Evolutionary conservation across 2,329 filamentous ascomycete genomes (phyloP).

Genomic region (Aspergillus ibericus): DNA sequence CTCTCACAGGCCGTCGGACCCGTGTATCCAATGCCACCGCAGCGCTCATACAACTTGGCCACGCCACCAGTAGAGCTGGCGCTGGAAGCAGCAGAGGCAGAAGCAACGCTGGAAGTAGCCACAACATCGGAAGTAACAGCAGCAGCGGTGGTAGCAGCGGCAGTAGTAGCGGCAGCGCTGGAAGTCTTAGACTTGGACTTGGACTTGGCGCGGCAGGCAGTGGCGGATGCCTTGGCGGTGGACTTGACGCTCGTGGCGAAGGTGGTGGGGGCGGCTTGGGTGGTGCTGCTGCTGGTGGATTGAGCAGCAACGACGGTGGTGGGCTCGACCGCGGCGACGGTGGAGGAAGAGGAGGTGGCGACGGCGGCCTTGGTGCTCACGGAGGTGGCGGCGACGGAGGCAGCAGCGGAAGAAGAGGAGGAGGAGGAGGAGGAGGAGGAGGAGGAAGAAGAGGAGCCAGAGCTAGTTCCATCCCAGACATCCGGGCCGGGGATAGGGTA

Average conservation of each 20-base stretch:
- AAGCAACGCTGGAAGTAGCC: not conserved
- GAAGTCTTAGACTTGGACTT: not conserved
- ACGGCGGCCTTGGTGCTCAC: not conserved
- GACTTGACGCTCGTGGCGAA: not conserved
- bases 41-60: conserved; percentile 17
- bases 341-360: not conserved
- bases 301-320: conserved; percentile 4
- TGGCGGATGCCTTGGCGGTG: not conserved
- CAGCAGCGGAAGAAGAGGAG: conserved; percentile 1
- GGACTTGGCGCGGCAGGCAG: not conserved
- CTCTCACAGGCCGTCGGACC: conserved; percentile 14
- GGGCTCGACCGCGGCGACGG: not conserved
- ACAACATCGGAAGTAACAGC: not conserved
- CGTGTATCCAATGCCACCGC: conserved; percentile 19
- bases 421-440: conserved; percentile 8
- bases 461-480: conserved; percentile 23
- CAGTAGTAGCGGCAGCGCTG: not conserved
- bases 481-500: conserved; percentile 24
- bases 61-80: conserved; percentile 6
- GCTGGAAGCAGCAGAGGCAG: not conserved
- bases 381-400: conserved; percentile 9
- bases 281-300: conserved; percentile 2
- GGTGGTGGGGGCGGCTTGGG: conserved; percentile 3
- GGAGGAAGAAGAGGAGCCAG: conserved; percentile 12
- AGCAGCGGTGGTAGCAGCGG: not conserved